A percentile compares a stretch with the other conserved stretches of the same genome.
Evolutionary conservation across 495 filamentous ascomycete genomes (phyloP).

Genomic region (Hyphodiscus hymeniophilus): DNA sequence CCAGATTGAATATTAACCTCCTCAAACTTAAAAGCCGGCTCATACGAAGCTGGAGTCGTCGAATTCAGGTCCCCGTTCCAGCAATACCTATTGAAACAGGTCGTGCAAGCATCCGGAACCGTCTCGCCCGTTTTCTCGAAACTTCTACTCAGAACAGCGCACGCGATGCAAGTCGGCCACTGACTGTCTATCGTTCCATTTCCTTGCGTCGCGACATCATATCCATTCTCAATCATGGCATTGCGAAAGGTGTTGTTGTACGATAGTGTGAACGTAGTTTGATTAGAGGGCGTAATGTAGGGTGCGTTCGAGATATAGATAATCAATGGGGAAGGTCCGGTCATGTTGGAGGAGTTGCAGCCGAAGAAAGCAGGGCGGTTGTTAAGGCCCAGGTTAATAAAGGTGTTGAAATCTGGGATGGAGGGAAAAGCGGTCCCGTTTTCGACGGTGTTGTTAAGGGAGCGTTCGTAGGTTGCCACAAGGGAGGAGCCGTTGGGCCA

Average conservation of each 20-base stretch:
- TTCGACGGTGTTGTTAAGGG: slow-evolving; percentile 34
- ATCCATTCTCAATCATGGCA: slow-evolving; percentile 75
- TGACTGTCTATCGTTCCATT: slow-evolving; percentile 63
- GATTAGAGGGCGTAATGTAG: slow-evolving; percentile 64
- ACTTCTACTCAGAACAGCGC: slow-evolving; percentile 74
- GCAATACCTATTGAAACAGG: slow-evolving; percentile 78
- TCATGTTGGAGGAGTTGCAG: slow-evolving; percentile 65
- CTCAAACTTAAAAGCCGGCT: slow-evolving; percentile 11
- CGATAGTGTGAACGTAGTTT: slow-evolving; percentile 57
- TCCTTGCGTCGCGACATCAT: slow-evolving; percentile 69
- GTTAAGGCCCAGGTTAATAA: slow-evolving; percentile 82
- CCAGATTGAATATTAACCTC: slow-evolving; percentile 4
- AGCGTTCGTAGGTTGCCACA: slow-evolving; percentile 76
- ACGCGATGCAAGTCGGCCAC: slow-evolving; percentile 79
- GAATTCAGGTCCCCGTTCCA: slow-evolving; percentile 67
- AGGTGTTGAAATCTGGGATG: slow-evolving; percentile 77
- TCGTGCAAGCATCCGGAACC: slow-evolving; percentile 57
- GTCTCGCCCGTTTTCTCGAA: slow-evolving; percentile 56
- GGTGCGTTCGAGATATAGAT: slow-evolving; percentile 90
- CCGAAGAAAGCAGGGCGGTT: slow-evolving; percentile 87
- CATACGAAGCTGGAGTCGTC: slow-evolving; percentile 22
- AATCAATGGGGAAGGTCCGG: slow-evolving; percentile 52
- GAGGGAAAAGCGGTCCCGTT: slow-evolving; percentile 82
- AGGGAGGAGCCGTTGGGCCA: slow-evolving; percentile 88
- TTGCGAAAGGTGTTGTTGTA: slow-evolving; percentile 61